Evolutionary conservation across 2,329 filamentous ascomycete species (phyloP), one percentile per base, ranked within the genome.

Genomic region (Claviceps citrina): DNA sequence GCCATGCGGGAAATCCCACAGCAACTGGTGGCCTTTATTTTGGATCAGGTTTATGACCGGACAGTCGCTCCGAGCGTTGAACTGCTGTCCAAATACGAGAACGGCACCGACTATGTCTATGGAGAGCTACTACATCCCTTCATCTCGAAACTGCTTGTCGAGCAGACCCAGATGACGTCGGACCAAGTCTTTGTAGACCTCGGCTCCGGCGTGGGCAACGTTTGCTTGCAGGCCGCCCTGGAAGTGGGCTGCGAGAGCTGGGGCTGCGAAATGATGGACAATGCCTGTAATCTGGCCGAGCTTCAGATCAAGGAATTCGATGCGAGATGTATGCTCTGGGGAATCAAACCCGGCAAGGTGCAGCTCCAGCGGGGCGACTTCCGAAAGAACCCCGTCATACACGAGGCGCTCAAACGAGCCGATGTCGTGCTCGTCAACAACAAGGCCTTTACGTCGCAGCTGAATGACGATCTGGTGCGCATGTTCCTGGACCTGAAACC

Each of bases 361-460:
- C 72, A 77, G 44, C 74, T 98, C 6, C 74, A 89, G 46, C 68
- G 78, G 32, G 91, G 85, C 43, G 84, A 94, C 55, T 95, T 98
- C 53, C 75, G 86, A 8, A 75, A 78, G 47, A 82, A 81, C 49
- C 58, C 71, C 13, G 68, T 69, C 43, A 84, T 95, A 36, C 70
- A 78, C 44, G 70, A 76, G 19, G 78, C 79, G 7, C 69, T 98
- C 37, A 80, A 81, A 57, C 76, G 79, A 40, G 89, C 91, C 2
- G 91, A 98, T 56, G 87, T 96, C n/a, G 76, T 98, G 15, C 72
- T 98, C 20, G 89, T 96, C 51, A 98, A 98, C 66, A 98, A 98
- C 62, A 87, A 96, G 61, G 91, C 86, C 2, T 98, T 98, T 61
- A 87, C 81, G 5, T 80, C 87, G 12, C 71, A 80, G 50, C 73